These are phyloP conservation scores for Fonsecaea multimorphosa DNA, from an alignment of 2,329 filamentous ascomycete genomes.

Conservation along the genomic window DNA sequence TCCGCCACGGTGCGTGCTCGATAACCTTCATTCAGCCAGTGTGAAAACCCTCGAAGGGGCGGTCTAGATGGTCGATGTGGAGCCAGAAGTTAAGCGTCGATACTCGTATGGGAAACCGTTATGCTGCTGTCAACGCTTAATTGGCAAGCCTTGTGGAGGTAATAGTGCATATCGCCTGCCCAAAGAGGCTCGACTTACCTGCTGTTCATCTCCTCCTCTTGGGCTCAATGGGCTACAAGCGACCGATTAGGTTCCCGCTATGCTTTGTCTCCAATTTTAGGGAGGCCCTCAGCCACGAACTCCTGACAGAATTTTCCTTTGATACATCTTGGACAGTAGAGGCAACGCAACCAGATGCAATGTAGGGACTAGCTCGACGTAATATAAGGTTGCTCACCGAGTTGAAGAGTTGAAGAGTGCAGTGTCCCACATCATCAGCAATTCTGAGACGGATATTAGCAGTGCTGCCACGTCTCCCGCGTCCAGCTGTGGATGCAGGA, in stretches of 20 bases:
- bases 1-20: neutral
- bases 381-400: no score
- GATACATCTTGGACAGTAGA: neutral
- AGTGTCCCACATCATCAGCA: no score
- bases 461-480: neutral
- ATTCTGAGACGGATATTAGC: neutral
- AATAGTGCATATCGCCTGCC: neutral
- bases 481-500: neutral
- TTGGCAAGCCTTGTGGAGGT: neutral
- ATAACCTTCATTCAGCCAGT: neutral
- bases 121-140: no score
- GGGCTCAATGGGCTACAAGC: neutral
- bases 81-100: neutral
- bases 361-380: no score
- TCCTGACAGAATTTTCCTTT: neutral
- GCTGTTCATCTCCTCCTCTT: neutral
- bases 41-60: neutral
- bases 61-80: neutral
- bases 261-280: neutral
- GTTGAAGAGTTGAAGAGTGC: no score
- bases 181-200: neutral
- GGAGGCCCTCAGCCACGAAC: neutral
- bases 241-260: neutral
- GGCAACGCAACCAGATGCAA: neutral
- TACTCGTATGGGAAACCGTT: neutral